phyloP scores from a whole-genome alignment of 257 asterid genomes.

The Knoxia roxburghii region DNA sequence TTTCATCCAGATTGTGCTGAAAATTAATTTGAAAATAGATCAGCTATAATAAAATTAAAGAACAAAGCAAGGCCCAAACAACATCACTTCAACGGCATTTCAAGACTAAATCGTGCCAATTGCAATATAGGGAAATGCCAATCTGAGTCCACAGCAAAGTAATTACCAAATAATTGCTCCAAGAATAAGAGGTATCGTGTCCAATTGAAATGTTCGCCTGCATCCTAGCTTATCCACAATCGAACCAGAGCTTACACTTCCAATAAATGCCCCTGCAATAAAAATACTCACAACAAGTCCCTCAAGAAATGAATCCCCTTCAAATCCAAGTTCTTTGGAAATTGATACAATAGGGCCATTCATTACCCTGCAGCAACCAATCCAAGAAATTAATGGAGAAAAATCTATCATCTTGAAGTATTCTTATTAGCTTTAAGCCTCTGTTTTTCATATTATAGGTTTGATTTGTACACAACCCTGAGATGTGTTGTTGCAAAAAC shows the following conservation, averaged over 20 bases:
- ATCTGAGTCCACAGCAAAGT: neutral
- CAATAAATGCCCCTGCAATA: slow-evolving; percentile 80
- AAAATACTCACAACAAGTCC: slow-evolving; percentile 91
- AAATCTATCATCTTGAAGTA: neutral
- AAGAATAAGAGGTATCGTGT: slow-evolving; percentile 69
- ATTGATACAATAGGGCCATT: slow-evolving; percentile 82
- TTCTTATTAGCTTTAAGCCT: neutral
- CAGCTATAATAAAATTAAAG: neutral
- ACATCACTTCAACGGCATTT: neutral
- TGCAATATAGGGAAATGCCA: neutral
- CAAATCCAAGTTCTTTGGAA: slow-evolving; percentile 81
- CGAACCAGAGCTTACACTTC: slow-evolving; percentile 68
- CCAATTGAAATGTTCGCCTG: slow-evolving; percentile 72
- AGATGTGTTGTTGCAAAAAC: neutral
- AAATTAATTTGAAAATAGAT: neutral
- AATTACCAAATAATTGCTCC: slow-evolving; percentile 69
- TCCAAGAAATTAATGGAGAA: neutral
- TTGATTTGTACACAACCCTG: neutral
- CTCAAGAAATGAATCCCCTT: slow-evolving; percentile 69
- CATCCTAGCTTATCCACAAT: slow-evolving; percentile 75
- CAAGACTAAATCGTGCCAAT: neutral
- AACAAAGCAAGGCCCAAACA: neutral
- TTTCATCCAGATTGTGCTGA: neutral
- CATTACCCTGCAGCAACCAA: slow-evolving; percentile 58
- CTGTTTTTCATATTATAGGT: neutral